Evolutionary conservation across 371 early-diverging fungal species (phyloP), one percentile per base, ranked within the genome.

Genomic region (Mucor saturninus): DNA sequence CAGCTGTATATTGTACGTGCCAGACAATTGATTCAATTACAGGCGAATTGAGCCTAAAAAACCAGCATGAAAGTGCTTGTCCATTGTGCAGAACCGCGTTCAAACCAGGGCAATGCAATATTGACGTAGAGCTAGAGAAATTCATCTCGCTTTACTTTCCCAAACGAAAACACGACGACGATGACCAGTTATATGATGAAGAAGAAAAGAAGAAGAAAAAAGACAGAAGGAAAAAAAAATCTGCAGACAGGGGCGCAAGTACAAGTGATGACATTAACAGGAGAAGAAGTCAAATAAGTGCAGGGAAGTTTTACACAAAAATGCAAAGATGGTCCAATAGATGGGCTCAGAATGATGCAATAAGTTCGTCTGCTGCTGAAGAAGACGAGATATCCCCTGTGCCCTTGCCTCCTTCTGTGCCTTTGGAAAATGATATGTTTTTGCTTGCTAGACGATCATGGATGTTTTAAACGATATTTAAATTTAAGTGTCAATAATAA

Each of bases 1-100:
- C 65, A 38, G 54, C 54, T 9, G 59, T 65, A 4, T 26, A 54
- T 29, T 65, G 65, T 39, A 54, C 65, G 21, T 65, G 65, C 13
- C 59, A 59, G 14, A 56, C 30, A 0, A 45, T 61, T 13, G 39
- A 61, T 32, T 21, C 26, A 3, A 21, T 50, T n/a, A n/a, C 32
- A 15, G 54, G 54, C 29, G 54, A 61, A 29, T 10, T 38, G 3
- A 48, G 38, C 2, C 45, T 39, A 7, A 14, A 29, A 21, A 54
- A 61, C 45, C 57, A 43, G 7, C 46, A 14, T 2, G 48, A 57
- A 11, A 35, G 46, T 1, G 21, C 48, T 3, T 65, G 65, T 28
- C 65, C 65, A 4, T 39, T 65, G 37, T 65, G 65, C 48, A 40
- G 65, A 48, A 46, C 28, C 10, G 11, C 29, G 2, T 59, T 65